Conservation (phyloP, 371 early-diverging fungal species). For the Mortierella sp. region DNA sequence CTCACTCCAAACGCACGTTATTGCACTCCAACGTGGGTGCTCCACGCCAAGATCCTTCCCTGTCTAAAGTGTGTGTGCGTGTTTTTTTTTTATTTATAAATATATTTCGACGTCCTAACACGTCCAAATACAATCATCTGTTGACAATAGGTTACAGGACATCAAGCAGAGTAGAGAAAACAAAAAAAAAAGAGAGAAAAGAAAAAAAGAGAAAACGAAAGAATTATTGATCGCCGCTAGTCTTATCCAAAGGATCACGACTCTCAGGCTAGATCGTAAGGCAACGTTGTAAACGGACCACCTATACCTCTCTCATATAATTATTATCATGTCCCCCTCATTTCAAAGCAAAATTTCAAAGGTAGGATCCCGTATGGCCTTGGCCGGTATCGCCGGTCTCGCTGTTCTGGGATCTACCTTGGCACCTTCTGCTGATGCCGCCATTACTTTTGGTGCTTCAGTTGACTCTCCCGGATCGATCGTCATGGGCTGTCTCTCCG, state of each 20-base stretch:
- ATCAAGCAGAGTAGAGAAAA: not conserved
- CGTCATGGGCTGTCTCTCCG: slow-evolving; percentile 28
- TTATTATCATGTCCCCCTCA: slow-evolving; percentile 18
- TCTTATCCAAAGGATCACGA: slow-evolving; percentile 13
- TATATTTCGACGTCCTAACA: not conserved
- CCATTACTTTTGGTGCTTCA: slow-evolving; percentile 27
- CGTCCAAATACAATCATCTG: not conserved
- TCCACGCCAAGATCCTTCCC: not conserved
- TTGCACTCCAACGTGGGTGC: slow-evolving; percentile 4
- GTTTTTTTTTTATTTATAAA: not conserved
- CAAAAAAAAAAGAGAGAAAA: slow-evolving; percentile 4
- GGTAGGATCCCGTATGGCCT: slow-evolving; percentile 34
- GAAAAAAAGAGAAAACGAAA: slow-evolving; percentile 5
- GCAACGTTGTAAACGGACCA: slow-evolving; percentile 29
- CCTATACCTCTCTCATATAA: slow-evolving; percentile 16
- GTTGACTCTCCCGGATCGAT: slow-evolving; percentile 37
- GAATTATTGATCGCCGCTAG: slow-evolving; percentile 24
- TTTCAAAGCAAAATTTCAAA: too few species aligned
- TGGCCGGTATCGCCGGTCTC: slow-evolving; percentile 41
- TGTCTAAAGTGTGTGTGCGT: not conserved
- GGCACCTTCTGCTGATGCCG: slow-evolving; percentile 43
- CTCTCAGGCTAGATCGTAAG: slow-evolving; percentile 25
- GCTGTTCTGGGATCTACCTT: slow-evolving; percentile 35
- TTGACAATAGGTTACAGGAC: slow-evolving; percentile 3
- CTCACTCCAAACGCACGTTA: not conserved